Conservation (phyloP, 192 early-diverging fungal genomes). For the Rhizoclosmatium sp. region DNA sequence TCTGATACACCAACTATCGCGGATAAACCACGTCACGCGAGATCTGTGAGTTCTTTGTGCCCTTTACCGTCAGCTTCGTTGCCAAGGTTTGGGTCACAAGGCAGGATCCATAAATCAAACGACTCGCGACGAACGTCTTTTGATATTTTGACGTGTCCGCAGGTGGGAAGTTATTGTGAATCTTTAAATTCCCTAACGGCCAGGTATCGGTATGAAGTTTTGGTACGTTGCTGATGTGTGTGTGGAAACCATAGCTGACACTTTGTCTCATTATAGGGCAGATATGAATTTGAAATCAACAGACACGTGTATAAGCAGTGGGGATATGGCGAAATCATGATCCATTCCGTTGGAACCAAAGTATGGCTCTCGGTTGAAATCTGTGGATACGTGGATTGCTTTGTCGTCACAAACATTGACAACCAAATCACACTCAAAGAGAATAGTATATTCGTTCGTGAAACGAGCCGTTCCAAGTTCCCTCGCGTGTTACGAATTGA, state of each 20-base stretch:
- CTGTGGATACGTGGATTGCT: neutral
- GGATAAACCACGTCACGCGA: neutral
- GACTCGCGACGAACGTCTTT: no score
- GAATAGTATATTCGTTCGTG: neutral
- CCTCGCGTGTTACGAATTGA: neutral
- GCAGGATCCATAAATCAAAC: neutral
- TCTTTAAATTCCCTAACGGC: neutral
- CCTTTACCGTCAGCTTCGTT: neutral
- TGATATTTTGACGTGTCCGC: no score
- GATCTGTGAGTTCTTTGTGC: neutral
- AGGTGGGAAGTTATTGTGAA: neutral
- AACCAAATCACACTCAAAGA: neutral
- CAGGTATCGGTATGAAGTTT: neutral
- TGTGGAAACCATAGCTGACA: neutral
- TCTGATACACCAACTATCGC: neutral
- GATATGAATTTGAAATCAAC: neutral
- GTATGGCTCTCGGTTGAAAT: slow-evolving; percentile 15
- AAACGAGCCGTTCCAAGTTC: neutral
- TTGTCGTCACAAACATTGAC: slow-evolving; percentile 3
- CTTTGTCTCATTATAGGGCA: neutral
- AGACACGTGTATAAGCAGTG: neutral
- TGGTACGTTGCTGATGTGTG: neutral
- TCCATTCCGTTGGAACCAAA: slow-evolving; percentile 3
- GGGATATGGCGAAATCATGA: slow-evolving; percentile 1
- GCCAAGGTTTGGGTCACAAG: neutral